Conservation (phyloP, 371 early-diverging fungal species). For the Mucor lusitanicus region DNA sequence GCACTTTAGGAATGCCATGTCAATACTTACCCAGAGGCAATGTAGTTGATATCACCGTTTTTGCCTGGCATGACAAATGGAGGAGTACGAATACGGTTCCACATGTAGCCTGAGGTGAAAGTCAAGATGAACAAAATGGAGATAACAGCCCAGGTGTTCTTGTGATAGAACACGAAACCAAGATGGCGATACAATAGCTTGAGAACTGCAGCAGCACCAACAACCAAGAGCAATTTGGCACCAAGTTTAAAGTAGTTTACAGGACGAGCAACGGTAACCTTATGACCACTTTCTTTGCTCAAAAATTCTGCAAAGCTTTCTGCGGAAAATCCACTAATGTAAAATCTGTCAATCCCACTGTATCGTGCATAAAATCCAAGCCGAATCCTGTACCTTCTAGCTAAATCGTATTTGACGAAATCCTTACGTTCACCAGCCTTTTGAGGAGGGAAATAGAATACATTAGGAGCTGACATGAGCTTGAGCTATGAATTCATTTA, state of each 20-base stretch:
- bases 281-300: constrained; percentile 41
- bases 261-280: constrained; percentile 49
- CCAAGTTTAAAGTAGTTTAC: constrained; percentile 45
- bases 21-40: constrained; percentile 54
- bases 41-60: constrained; percentile 64
- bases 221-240: constrained; percentile 40
- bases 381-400: constrained; percentile 5
- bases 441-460: constrained; percentile 74
- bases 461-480: constrained; percentile 70
- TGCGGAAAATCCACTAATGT: constrained; percentile 65
- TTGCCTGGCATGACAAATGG: constrained; percentile 64
- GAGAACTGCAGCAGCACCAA: constrained; percentile 41
- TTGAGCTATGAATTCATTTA: constrained; percentile 41
- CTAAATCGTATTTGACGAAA: constrained; percentile 47
- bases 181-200: constrained; percentile 51
- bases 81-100: constrained; percentile 84
- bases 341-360: background rate
- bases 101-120: constrained; percentile 89
- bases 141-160: constrained; percentile 61
- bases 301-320: constrained; percentile 70
- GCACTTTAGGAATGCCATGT: background rate
- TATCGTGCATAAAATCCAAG: background rate
- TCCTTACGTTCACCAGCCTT: constrained; percentile 52
- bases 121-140: constrained; percentile 64
- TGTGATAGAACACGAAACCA: constrained; percentile 54